Evolutionary conservation across 441 rosid genomes (phyloP).

Genomic region (Gossypium aridum): DNA sequence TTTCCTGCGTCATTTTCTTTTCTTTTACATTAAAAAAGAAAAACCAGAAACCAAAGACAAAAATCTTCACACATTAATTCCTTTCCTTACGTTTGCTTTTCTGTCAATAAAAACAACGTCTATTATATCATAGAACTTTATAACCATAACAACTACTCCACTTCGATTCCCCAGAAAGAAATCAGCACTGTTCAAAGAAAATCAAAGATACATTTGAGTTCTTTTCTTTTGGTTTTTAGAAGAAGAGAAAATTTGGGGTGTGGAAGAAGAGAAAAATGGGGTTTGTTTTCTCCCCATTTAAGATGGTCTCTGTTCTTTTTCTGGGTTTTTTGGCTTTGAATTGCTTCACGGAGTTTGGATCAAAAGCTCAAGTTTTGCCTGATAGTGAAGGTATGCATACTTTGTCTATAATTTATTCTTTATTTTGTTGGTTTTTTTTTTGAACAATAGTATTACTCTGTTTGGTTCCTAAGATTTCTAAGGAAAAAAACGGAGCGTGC

Average conservation of each 20-base stretch:
- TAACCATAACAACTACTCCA: not conserved
- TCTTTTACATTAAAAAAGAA: not conserved
- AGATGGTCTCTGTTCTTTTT: conserved; percentile 17
- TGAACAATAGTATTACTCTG: not conserved
- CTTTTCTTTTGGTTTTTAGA: not conserved
- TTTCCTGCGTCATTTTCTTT: not conserved
- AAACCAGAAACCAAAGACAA: not conserved
- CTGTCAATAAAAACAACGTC: not conserved
- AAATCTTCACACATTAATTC: not conserved
- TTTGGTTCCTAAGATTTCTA: conserved; percentile 7
- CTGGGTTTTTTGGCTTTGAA: conserved; percentile 21
- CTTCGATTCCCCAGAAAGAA: not conserved
- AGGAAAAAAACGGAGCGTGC: not conserved
- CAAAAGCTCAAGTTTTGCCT: conserved; percentile 41
- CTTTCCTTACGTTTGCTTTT: not conserved
- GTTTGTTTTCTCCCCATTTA: conserved; percentile 17
- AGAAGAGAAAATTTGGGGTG: not conserved
- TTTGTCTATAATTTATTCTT: not conserved
- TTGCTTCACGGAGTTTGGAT: conserved; percentile 24
- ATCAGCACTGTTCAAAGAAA: not conserved
- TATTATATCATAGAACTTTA: not conserved
- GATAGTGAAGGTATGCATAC: conserved; percentile 38
- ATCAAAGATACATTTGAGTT: not conserved
- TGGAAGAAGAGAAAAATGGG: conserved; percentile 19
- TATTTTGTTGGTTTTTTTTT: not conserved